Evolutionary conservation across 2,329 filamentous ascomycete genomes (phyloP).

Genomic region (Mycogone perniciosa): DNA sequence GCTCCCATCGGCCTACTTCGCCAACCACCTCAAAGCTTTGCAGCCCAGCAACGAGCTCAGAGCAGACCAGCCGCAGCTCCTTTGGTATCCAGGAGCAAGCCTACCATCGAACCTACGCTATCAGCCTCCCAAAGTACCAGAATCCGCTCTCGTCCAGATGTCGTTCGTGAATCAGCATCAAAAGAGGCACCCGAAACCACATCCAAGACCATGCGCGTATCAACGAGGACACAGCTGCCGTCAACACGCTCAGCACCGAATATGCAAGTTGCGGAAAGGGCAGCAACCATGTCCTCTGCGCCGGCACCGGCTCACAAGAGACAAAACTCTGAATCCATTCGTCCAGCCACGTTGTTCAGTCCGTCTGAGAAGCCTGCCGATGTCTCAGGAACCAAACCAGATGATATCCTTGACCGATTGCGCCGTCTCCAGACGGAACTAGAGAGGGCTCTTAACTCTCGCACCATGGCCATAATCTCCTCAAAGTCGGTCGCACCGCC

Average conservation of each 20-base stretch:
- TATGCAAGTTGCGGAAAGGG: slow-evolving; percentile 25
- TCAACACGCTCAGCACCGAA: slow-evolving; percentile 22
- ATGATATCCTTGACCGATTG: slow-evolving; percentile 50
- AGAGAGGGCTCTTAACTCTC: slow-evolving; percentile 56
- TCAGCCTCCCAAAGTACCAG: slow-evolving; percentile 27
- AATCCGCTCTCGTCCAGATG: slow-evolving; percentile 23
- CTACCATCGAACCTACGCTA: slow-evolving; percentile 18
- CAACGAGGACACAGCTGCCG: slow-evolving; percentile 23
- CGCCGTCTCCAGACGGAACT: slow-evolving; percentile 53
- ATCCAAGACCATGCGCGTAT: slow-evolving; percentile 23
- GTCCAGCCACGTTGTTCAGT: slow-evolving; percentile 48
- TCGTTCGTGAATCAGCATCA: slow-evolving; percentile 18
- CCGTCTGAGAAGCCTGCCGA: slow-evolving; percentile 44
- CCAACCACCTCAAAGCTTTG: slow-evolving; percentile 57
- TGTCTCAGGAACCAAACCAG: slow-evolving; percentile 50
- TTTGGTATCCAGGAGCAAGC: slow-evolving; percentile 21
- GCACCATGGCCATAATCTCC: slow-evolving; percentile 55
- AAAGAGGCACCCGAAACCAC: slow-evolving; percentile 20
- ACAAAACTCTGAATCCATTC: slow-evolving; percentile 25
- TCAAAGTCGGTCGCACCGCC: slow-evolving; percentile 48
- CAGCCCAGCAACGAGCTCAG: slow-evolving; percentile 58
- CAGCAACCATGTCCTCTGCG: slow-evolving; percentile 22
- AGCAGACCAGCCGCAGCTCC: slow-evolving; percentile 34
- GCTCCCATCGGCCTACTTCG: slow-evolving; percentile 40
- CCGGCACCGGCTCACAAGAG: slow-evolving; percentile 20